A percentile compares a stretch with the other conserved stretches of the same genome.
Conservation (phyloP, 805 yeast genomes). For the Myxozyma kluyveri region DNA sequence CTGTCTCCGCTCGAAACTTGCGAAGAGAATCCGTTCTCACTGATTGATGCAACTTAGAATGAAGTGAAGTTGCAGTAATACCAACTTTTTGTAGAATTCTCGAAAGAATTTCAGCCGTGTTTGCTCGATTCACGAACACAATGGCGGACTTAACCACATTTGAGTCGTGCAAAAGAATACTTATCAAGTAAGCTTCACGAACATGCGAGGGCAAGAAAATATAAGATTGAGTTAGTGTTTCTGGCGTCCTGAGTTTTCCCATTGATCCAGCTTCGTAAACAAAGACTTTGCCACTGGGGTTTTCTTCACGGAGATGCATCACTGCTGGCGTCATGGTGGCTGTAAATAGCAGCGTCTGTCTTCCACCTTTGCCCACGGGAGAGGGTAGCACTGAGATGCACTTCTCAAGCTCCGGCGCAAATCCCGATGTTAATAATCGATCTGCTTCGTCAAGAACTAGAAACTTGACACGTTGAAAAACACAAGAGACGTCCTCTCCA, state of each 20-base stretch:
- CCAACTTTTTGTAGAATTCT: constrained; percentile 72
- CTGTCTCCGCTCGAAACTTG: constrained; percentile 91
- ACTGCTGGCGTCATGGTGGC: constrained; percentile 96
- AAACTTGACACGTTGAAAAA: constrained; percentile 72
- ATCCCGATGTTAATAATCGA: constrained; percentile 77
- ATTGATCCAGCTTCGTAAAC: constrained; percentile 14
- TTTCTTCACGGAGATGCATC: constrained; percentile 75
- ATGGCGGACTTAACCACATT: constrained; percentile 69
- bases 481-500: constrained; percentile 82
- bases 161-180: constrained; percentile 59
- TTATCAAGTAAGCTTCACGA: constrained; percentile 81
- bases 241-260: constrained; percentile 65
- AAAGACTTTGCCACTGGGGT: constrained; percentile 52
- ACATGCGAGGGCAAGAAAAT: constrained; percentile 82
- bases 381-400: constrained; percentile 73
- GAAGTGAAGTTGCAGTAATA: constrained; percentile 81
- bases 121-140: constrained; percentile 86
- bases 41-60: constrained; percentile 89
- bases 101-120: constrained; percentile 82
- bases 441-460: constrained; percentile 96
- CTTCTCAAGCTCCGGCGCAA: constrained; percentile 70
- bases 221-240: constrained; percentile 62
- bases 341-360: constrained; percentile 90
- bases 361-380: constrained; percentile 45
- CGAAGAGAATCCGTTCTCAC: constrained; percentile 91